Conservation (phyloP, 2,329 filamentous ascomycete species). For the Huntiella bhutanensis region DNA sequence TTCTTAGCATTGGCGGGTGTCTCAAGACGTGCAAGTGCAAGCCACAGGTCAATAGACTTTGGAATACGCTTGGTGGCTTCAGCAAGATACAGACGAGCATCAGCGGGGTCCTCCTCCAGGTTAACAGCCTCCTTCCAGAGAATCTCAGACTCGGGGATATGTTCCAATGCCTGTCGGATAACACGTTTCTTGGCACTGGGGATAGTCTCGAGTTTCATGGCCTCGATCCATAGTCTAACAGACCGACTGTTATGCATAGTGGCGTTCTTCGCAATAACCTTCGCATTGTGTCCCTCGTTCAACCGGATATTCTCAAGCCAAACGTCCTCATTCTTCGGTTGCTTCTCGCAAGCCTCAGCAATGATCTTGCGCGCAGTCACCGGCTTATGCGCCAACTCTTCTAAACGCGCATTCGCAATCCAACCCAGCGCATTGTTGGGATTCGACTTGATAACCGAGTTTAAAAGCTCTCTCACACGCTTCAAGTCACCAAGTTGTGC, state of each 20-base stretch:
- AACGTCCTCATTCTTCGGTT: slow-evolving; percentile 82
- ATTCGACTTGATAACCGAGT: slow-evolving; percentile 94
- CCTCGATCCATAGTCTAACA: slow-evolving; percentile 82
- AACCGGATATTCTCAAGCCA: slow-evolving; percentile 94
- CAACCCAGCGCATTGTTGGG: slow-evolving; percentile 86
- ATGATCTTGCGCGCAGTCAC: slow-evolving; percentile 81
- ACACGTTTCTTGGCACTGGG: slow-evolving; percentile 78
- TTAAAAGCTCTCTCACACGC: slow-evolving; percentile 75
- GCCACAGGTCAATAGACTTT: slow-evolving; percentile 82
- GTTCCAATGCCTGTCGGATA: slow-evolving; percentile 73
- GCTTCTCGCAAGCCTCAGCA: slow-evolving; percentile 70
- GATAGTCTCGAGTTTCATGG: slow-evolving; percentile 79
- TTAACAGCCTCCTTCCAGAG: slow-evolving; percentile 99
- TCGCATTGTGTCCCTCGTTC: slow-evolving; percentile 82
- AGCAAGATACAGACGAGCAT: slow-evolving; percentile 73
- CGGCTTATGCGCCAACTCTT: slow-evolving; percentile 81
- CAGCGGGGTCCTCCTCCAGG: slow-evolving; percentile 72
- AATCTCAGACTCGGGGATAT: slow-evolving; percentile 82
- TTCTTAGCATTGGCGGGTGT: slow-evolving; percentile 82
- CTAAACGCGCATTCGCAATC: slow-evolving; percentile 82
- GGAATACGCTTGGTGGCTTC: slow-evolving; percentile 95
- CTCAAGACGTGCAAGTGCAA: slow-evolving; percentile 79
- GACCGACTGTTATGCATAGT: slow-evolving; percentile 83
- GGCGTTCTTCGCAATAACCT: slow-evolving; percentile 82
- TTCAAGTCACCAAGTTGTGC: slow-evolving; percentile 88